Evolutionary conservation across 257 asterid genomes (phyloP), one percentile per base, ranked within the genome.

Genomic region (Agastache rugosa): DNA sequence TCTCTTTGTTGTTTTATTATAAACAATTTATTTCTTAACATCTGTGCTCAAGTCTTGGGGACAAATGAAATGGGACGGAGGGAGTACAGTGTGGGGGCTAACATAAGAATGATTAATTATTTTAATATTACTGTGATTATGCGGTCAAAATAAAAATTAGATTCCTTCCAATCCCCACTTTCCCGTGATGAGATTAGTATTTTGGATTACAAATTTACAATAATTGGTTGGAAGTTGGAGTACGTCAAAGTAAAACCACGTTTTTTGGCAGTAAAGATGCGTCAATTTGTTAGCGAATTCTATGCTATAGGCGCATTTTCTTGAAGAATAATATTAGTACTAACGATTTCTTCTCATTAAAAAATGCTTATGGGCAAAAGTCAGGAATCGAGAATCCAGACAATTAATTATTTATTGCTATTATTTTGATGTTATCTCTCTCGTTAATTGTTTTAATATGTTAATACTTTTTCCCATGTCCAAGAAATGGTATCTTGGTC

Each of bases 161-260:
- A 75, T 79, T 79, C 83, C 71, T 79, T 63, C 42, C 56, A 44
- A 70, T 75, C 71, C 50, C 53, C 79, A 74, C 65, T 17, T 63
- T 27, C 63, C 51, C 14, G 31, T 67, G 41, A 27, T 19, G 22
- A 17, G 60, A 65, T 41, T 17, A 5, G 55, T 35, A 31, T 17
- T 63, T 63, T 7, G 31, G 22, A 62, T 41, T 20, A 37, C 9
- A 37, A 47, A 12, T 45, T 31, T 31, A 47, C 17, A 63, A 54
- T 70, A 64, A 56, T 65, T 56, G 66, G 48, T 39, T 65, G 73
- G 73, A 71, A 51, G 63, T 48, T 80, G 78, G 72, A 64, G 74
- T 77, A 77, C 74, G 74, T 67, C 67, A 75, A 75, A 75, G 51
- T 11, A 54, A 9, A 7, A 8, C 22, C 22, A 34, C 34, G 35